A percentile compares a stretch with the other conserved stretches of the same genome.
Conservation (phyloP, 1,139 yeast genomes). For the Entelexis paramagnoliae region DNA sequence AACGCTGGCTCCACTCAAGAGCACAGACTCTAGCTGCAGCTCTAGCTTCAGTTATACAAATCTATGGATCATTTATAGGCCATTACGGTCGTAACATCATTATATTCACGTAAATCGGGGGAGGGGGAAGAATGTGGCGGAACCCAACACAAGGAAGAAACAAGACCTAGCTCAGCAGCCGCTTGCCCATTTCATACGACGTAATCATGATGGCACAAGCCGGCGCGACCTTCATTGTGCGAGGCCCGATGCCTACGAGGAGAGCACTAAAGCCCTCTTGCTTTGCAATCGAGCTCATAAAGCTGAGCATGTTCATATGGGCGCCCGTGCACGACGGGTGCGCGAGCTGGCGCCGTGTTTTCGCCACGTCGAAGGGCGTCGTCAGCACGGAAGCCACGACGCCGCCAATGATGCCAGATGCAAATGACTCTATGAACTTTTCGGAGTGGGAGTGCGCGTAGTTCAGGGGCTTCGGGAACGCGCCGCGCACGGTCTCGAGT, state of each 20-base stretch:
- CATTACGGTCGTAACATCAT: conserved; percentile 5
- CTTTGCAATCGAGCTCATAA: conserved; percentile 49
- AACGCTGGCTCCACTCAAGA: too few relatives aligned
- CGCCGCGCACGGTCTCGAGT: conserved; percentile 31
- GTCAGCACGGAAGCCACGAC: conserved; percentile 75
- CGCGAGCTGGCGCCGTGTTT: conserved; percentile 75
- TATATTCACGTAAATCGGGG: neutral
- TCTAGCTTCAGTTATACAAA: neutral
- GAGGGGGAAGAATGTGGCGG: neutral
- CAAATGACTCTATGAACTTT: conserved; percentile 55
- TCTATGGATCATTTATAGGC: conserved; percentile 1
- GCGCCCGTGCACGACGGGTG: conserved; percentile 31
- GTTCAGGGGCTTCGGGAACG: conserved; percentile 21
- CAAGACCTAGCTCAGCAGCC: conserved; percentile 9
- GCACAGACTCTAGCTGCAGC: too few relatives aligned
- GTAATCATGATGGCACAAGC: conserved; percentile 98
- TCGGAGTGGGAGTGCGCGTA: conserved; percentile 14
- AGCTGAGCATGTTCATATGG: conserved; percentile 47
- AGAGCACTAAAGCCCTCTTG: conserved; percentile 70
- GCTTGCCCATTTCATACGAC: conserved; percentile 78
- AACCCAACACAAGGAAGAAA: too few relatives aligned
- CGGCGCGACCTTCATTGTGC: conserved; percentile 87
- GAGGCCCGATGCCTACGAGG: conserved; percentile 74
- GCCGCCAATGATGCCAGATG: conserved; percentile 81
- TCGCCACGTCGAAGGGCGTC: conserved; percentile 95